Evolutionary conservation across 352 stramenopile genomes (phyloP).

Genomic region (Pilasporangium apinafurcum): DNA sequence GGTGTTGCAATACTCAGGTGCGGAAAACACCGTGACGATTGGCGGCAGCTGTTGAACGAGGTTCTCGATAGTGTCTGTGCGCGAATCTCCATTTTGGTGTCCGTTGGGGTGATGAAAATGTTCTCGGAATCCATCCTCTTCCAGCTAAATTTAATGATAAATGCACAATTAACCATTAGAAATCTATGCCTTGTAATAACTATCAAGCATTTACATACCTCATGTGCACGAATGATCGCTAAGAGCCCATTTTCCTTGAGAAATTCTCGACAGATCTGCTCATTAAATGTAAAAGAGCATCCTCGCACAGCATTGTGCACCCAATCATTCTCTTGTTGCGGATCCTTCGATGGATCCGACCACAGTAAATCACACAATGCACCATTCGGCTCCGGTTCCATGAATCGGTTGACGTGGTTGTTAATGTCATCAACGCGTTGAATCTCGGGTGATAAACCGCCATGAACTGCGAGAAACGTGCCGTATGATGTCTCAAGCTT

Average conservation of each 20-base stretch:
- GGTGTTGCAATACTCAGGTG: conserved; percentile 80
- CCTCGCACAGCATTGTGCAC: conserved; percentile 58
- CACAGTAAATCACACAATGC: conserved; percentile 99
- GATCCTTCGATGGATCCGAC: conserved; percentile 96
- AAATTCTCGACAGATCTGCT: conserved; percentile 55
- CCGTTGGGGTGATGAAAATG: conserved; percentile 31
- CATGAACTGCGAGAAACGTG: conserved; percentile 64
- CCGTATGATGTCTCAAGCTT: conserved; percentile 53
- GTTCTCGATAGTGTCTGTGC: conserved; percentile 2
- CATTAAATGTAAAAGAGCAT: conserved; percentile 81
- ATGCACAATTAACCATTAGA: background rate
- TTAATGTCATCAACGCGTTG: conserved; percentile 72
- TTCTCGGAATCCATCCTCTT: conserved; percentile 70
- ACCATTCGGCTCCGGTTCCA: conserved; percentile 76
- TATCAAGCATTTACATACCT: conserved; percentile 15
- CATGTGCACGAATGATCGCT: conserved; percentile 70
- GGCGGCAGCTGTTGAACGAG: conserved; percentile 29
- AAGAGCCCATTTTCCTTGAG: conserved; percentile 58
- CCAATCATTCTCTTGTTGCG: conserved; percentile 39
- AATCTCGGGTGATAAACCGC: conserved; percentile 70
- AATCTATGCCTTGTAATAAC: no score
- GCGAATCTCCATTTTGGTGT: background rate
- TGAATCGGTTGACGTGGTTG: conserved; percentile 60
- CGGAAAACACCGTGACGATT: conserved; percentile 79
- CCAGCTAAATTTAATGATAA: conserved; percentile 17